A percentile compares a stretch with the other conserved stretches of the same genome.
These are phyloP conservation scores for Gentiana dahurica DNA, from an alignment of 257 asterid genomes.

Conservation along the genomic window DNA sequence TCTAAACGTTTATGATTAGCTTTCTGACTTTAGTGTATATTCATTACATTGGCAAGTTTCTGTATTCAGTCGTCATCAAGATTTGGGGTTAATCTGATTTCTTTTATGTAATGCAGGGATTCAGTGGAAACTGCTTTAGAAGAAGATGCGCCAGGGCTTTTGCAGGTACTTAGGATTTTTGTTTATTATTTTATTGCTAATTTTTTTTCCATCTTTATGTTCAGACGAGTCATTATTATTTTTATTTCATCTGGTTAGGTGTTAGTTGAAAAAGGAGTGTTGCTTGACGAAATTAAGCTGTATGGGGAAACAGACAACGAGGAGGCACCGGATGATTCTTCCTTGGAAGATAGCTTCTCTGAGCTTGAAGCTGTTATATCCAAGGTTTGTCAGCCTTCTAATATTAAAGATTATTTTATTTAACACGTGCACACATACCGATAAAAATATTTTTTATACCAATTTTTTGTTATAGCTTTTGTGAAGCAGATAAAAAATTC, in stretches of 20 bases:
- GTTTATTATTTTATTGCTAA: too few relatives aligned
- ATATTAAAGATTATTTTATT: background rate
- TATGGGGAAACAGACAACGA: constrained; percentile 63
- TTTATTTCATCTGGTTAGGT: constrained; percentile 35
- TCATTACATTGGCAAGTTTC: background rate
- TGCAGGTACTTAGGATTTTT: constrained; percentile 39
- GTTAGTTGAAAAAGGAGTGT: constrained; percentile 60
- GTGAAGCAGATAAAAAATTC: too few relatives aligned
- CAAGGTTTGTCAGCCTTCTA: constrained; percentile 37
- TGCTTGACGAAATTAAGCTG: constrained; percentile 71
- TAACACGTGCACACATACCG: too few relatives aligned
- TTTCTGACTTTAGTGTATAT: too few relatives aligned
- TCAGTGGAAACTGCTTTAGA: constrained; percentile 86
- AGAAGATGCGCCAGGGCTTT: constrained; percentile 98
- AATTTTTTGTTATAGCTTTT: too few relatives aligned
- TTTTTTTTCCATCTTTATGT: constrained; percentile 12
- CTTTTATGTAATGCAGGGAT: constrained; percentile 44
- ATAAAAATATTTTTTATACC: too few relatives aligned
- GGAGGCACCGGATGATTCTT: constrained; percentile 56
- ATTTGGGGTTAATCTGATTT: constrained; percentile 7
- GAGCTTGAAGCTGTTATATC: constrained; percentile 65
- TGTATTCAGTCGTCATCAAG: constrained; percentile 1
- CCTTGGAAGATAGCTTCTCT: constrained; percentile 44
- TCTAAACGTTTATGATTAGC: too few relatives aligned
- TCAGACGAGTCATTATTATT: constrained; percentile 10